Evolutionary conservation across 1,284 basidiomycete genomes (phyloP), one percentile per base, ranked within the genome.

Genomic region (Ceraceosorus bombacis): DNA sequence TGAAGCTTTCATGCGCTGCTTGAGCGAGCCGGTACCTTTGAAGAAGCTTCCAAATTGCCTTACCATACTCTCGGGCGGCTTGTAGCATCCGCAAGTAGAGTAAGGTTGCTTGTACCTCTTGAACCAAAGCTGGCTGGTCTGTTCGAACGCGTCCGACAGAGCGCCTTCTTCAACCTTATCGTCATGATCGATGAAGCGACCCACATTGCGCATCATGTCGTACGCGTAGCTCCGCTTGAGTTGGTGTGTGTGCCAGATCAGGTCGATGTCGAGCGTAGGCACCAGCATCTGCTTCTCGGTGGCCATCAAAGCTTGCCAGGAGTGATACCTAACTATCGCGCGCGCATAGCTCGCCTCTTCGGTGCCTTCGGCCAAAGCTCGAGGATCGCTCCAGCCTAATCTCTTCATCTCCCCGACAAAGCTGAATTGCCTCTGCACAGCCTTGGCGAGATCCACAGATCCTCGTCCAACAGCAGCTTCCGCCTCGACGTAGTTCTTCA

Each of bases 201-300:
- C 70, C 38, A 69, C 57, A n/a, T 58, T 53, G n/a, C n/a, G 27
- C 37, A 63, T 58, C 5, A 57, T 62, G 36, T 72, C 65, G 7
- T 59, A 53, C 51, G 62, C 59, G 55, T 72, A 73, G 5, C 46
- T 36, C 39, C 54, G 37, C 0, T 53, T 49, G 9, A 73, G 66
- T 56, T 66, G 63, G 49, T 73, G 71, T 2, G 71, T 72, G 49
- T 73, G 71, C 68, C 69, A 73, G 50, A 49, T 55, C 9, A 73
- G 65, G 54, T 73, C 71, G 40, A 73, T 72, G 43, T 73, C 71
- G 27, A 73, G 53, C 6, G 70, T 72, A 0, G 70, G 71, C 43
- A 63, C 62, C 9, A 69, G 60, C 41, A 68, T 49, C 10, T 10
- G 10, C 10, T 10, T 10, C 4, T 15, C 43, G 43, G 9, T 15